These are phyloP conservation scores for Lagenaria siceraria DNA, from an alignment of 306 rosid genomes.

Conservation along the genomic window DNA sequence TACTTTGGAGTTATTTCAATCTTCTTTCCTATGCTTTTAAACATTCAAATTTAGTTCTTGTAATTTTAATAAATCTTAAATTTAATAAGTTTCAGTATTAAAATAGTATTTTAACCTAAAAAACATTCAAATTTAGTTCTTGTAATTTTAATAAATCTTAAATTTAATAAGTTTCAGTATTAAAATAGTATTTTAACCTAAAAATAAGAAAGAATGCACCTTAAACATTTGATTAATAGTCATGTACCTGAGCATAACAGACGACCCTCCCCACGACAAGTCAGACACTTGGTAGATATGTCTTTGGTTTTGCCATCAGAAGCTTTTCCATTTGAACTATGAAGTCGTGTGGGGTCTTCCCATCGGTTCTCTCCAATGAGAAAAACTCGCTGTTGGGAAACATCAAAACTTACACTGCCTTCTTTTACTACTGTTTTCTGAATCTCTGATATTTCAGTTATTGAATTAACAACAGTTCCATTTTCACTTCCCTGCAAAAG, in stretches of 20 bases:
- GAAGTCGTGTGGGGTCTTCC: slow-evolving; percentile 89
- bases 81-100: no score
- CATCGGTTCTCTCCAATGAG: slow-evolving; percentile 91
- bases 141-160: no score
- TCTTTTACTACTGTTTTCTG: slow-evolving; percentile 33
- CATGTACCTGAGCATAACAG: slow-evolving; percentile 68
- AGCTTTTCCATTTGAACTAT: slow-evolving; percentile 12
- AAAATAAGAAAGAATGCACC: not conserved
- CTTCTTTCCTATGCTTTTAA: no score
- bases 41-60: no score
- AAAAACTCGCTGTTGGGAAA: slow-evolving; percentile 49
- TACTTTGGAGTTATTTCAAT: no score
- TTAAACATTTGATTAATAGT: not conserved
- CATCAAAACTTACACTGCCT: slow-evolving; percentile 25
- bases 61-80: no score
- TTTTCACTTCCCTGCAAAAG: slow-evolving; percentile 42
- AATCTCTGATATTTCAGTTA: slow-evolving; percentile 38
- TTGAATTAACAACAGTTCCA: slow-evolving; percentile 52
- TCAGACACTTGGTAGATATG: slow-evolving; percentile 39
- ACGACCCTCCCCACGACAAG: slow-evolving; percentile 85
- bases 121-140: no score
- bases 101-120: not conserved
- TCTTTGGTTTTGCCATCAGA: slow-evolving; percentile 24
- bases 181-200: not conserved
- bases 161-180: no score